Evolutionary conservation across 1,139 yeast species (phyloP).

Genomic region (Suhomyces ambrosiae): DNA sequence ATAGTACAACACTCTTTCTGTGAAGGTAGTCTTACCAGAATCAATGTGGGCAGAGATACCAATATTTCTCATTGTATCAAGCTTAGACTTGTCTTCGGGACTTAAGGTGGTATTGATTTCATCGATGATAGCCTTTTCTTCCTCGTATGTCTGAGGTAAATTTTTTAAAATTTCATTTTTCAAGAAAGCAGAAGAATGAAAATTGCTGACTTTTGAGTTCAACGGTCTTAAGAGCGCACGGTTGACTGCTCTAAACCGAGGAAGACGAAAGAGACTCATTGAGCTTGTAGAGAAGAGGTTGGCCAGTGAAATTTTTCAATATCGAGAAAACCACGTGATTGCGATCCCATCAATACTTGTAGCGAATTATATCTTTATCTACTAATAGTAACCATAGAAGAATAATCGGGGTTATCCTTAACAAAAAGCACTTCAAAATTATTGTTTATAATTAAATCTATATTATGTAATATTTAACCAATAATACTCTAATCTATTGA

Average conservation of each 20-base stretch:
- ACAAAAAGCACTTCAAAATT: too few relatives aligned
- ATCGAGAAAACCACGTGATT: not conserved
- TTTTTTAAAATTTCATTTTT: slow-evolving; percentile 9
- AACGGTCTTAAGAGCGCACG: slow-evolving; percentile 9
- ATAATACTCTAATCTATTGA: not conserved
- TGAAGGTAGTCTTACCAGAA: slow-evolving; percentile 85
- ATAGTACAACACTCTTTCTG: slow-evolving; percentile 93
- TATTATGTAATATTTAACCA: not conserved
- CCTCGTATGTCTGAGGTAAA: slow-evolving; percentile 58
- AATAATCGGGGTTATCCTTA: too few relatives aligned
- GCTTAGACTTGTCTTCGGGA: slow-evolving; percentile 57
- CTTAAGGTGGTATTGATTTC: slow-evolving; percentile 55
- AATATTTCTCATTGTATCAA: slow-evolving; percentile 77
- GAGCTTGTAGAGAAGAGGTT: slow-evolving; percentile 1
- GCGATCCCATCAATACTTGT: not conserved
- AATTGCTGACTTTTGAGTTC: slow-evolving; percentile 3
- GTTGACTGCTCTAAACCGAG: slow-evolving; percentile 9
- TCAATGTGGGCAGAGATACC: slow-evolving; percentile 96
- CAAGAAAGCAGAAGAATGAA: slow-evolving; percentile 7
- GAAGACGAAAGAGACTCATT: slow-evolving; percentile 11
- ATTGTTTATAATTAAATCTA: too few relatives aligned
- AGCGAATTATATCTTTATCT: too few relatives aligned
- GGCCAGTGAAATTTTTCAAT: slow-evolving; percentile 8
- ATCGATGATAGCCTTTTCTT: slow-evolving; percentile 69
- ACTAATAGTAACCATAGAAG: too few relatives aligned